These are phyloP conservation scores for Clohesyomyces aquaticus DNA, from an alignment of 495 filamentous ascomycete species.

Conservation along the genomic window DNA sequence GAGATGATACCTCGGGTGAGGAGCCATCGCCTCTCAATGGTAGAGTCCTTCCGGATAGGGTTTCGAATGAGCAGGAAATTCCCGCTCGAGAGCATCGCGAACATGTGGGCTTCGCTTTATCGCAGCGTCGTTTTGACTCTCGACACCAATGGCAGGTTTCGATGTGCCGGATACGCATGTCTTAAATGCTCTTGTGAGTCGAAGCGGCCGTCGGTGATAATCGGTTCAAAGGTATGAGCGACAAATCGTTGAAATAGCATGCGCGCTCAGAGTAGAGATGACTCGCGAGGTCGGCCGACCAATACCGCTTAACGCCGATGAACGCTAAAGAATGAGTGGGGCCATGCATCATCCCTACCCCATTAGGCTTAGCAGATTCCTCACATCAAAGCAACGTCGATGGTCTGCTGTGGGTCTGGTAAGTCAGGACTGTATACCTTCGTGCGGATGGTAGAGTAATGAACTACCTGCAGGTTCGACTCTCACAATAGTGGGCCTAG, in stretches of 20 bases:
- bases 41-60: neutral
- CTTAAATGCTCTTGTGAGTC: neutral
- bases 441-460: too few relatives aligned
- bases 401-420: too few relatives aligned
- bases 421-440: too few relatives aligned
- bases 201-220: constrained; percentile 5
- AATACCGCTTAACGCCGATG: constrained; percentile 5
- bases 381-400: too few relatives aligned
- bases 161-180: constrained; percentile 15
- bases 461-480: too few relatives aligned
- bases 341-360: neutral
- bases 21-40: neutral
- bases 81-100: constrained; percentile 9
- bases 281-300: constrained; percentile 6
- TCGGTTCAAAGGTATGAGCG: constrained; percentile 5
- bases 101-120: constrained; percentile 17
- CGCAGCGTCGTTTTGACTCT: constrained; percentile 15
- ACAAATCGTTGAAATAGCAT: neutral
- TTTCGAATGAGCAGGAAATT: neutral
- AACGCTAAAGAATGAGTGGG: neutral
- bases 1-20: neutral
- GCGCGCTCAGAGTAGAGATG: neutral
- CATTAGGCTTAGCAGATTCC: too few relatives aligned
- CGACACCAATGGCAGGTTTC: constrained; percentile 19
- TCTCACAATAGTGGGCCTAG: too few relatives aligned